A percentile compares a stretch with the other conserved stretches of the same genome.
Conservation (phyloP, 2,329 filamentous ascomycete species). For the Ophiostoma australiae region DNA sequence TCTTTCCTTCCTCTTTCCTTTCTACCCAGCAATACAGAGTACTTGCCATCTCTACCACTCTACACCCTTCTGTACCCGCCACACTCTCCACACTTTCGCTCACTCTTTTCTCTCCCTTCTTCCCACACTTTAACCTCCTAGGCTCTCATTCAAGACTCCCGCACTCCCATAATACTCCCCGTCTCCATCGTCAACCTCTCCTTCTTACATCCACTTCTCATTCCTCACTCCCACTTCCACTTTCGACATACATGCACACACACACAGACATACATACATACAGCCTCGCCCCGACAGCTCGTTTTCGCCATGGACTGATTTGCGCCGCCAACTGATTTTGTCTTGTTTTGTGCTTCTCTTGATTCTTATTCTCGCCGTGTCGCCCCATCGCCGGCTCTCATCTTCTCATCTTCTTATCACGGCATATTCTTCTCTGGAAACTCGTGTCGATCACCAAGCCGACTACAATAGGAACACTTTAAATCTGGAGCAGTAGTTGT, state of each 20-base stretch:
- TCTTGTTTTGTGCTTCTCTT: background rate
- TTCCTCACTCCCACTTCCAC: background rate
- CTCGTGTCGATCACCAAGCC: background rate
- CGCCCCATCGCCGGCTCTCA: background rate
- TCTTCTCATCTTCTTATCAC: background rate
- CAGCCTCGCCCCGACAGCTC: slow-evolving; percentile 4
- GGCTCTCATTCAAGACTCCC: background rate
- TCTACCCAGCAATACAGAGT: background rate
- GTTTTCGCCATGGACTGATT: slow-evolving; percentile 18
- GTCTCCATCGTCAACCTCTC: slow-evolving; percentile 14
- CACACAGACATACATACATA: background rate
- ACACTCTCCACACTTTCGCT: slow-evolving; percentile 19
- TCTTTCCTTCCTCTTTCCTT: background rate
- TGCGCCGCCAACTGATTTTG: background rate
- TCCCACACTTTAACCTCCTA: slow-evolving; percentile 4
- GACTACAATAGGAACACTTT: background rate
- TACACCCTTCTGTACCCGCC: background rate
- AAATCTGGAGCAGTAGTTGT: background rate
- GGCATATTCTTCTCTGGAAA: background rate
- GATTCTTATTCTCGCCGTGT: slow-evolving; percentile 2
- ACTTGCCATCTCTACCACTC: background rate
- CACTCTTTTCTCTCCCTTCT: slow-evolving; percentile 12
- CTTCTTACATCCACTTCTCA: slow-evolving; percentile 12
- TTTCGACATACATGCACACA: background rate
- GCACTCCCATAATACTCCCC: background rate